Percentiles rank a stretch among this genome's conserved stretches.
Evolutionary conservation across 2,329 filamentous ascomycete genomes (phyloP).

Genomic region (Diaporthe aspalathi): DNA sequence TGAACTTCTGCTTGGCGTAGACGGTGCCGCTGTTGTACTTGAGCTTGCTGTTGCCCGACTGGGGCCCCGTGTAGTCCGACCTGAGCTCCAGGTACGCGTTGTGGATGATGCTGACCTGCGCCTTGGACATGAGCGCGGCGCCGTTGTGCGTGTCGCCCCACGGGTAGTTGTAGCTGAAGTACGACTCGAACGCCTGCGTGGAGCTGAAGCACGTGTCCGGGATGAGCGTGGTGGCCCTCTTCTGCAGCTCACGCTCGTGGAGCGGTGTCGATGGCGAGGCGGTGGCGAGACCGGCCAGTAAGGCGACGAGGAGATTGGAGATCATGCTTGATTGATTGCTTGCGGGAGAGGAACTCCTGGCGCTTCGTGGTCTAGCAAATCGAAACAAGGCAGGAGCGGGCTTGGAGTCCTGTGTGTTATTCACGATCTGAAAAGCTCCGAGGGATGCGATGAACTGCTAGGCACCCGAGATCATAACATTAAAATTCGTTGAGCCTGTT

Average conservation of each 20-base stretch:
- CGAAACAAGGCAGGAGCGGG: neutral
- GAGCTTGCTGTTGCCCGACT: constrained; percentile 52
- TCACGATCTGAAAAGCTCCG: neutral
- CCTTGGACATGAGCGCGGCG: constrained; percentile 61
- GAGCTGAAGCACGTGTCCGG: constrained; percentile 51
- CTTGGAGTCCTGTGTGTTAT: no score
- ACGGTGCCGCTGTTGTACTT: constrained; percentile 61
- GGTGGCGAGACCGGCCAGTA: constrained; percentile 30
- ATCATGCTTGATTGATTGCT: constrained; percentile 31
- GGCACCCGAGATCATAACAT: neutral
- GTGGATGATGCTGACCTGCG: constrained; percentile 54
- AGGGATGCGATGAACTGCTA: neutral
- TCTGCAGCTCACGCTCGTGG: constrained; percentile 36
- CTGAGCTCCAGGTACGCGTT: constrained; percentile 57
- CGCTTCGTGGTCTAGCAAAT: neutral
- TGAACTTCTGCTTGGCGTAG: constrained; percentile 52
- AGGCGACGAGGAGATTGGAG: constrained; percentile 19
- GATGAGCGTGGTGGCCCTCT: constrained; percentile 48
- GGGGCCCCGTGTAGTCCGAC: constrained; percentile 56
- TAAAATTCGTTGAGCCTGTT: neutral
- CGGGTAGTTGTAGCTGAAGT: constrained; percentile 64
- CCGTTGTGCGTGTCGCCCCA: constrained; percentile 68
- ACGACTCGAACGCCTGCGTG: constrained; percentile 48
- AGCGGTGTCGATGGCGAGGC: constrained; percentile 30
- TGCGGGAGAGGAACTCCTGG: neutral